A percentile compares a stretch with the other conserved stretches of the same genome.
Conservation (phyloP, 1,284 basidiomycete species). For the Marasmius sp. region DNA sequence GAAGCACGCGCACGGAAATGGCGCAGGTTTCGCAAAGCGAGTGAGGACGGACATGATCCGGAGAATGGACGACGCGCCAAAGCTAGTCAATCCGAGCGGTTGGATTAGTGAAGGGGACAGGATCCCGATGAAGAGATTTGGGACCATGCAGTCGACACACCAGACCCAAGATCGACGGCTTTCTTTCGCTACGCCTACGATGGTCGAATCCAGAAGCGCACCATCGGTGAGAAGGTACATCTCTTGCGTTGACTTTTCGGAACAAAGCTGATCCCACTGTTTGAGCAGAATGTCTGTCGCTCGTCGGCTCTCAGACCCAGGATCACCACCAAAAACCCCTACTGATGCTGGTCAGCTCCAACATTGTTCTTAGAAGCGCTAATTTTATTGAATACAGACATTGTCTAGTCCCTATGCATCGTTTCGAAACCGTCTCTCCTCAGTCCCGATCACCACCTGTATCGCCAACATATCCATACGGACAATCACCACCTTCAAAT, state of each 20-base stretch:
- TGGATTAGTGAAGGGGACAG: conserved; percentile 52
- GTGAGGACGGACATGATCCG: conserved; percentile 86
- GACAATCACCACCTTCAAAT: background rate
- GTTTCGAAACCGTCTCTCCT: conserved; percentile 31
- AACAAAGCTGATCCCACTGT: background rate
- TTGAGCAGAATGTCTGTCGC: conserved; percentile 3
- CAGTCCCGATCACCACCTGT: conserved; percentile 6
- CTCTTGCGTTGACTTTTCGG: background rate
- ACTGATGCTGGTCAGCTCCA: conserved; percentile 23
- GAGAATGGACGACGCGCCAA: conserved; percentile 76
- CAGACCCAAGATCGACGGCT: conserved; percentile 16
- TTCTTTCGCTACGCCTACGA: conserved; percentile 18
- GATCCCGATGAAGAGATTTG: conserved; percentile 18
- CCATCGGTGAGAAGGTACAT: background rate
- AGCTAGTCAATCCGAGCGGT: conserved; percentile 83
- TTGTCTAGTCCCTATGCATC: conserved; percentile 26
- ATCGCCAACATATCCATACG: conserved; percentile 8
- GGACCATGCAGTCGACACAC: conserved; percentile 12
- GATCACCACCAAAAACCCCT: conserved; percentile 14
- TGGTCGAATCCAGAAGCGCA: background rate
- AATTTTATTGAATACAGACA: conserved; percentile 1
- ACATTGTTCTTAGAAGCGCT: background rate
- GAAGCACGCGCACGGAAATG: background rate
- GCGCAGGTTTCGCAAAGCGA: conserved; percentile 23
- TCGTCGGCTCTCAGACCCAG: conserved; percentile 41